Evolutionary conservation across 1,139 yeast species (phyloP).

Genomic region (Saccharomyces hybrid): DNA sequence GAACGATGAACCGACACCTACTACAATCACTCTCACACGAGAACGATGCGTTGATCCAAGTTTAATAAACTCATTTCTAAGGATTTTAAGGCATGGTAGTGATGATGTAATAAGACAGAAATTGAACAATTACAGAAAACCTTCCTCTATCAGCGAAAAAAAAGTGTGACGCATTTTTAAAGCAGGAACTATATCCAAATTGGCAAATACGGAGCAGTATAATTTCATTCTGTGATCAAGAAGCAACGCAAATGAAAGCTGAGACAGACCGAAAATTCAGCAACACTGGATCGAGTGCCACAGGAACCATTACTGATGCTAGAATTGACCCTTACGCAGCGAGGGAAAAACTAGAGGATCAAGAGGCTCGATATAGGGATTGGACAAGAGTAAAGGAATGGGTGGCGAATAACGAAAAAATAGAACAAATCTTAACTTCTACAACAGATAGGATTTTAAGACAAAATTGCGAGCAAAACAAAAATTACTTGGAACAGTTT

Average conservation of each 20-base stretch:
- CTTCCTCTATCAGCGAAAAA: slow-evolving; percentile 1
- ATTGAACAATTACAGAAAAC: slow-evolving; percentile 30
- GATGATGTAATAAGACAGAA: slow-evolving; percentile 40
- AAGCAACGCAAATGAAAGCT: slow-evolving; percentile 24
- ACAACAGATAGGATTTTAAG: slow-evolving; percentile 33
- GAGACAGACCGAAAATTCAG: slow-evolving; percentile 22
- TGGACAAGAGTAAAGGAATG: slow-evolving; percentile 31
- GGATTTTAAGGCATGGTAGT: slow-evolving; percentile 36
- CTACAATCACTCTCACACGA: slow-evolving; percentile 23
- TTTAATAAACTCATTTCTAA: slow-evolving; percentile 37
- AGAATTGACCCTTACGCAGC: slow-evolving; percentile 43
- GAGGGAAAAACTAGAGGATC: slow-evolving; percentile 31
- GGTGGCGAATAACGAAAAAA: slow-evolving; percentile 34
- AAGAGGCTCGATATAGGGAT: slow-evolving; percentile 26
- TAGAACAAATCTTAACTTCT: slow-evolving; percentile 37
- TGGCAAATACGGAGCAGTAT: slow-evolving; percentile 37
- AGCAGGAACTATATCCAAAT: slow-evolving; percentile 35
- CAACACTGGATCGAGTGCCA: slow-evolving; percentile 8
- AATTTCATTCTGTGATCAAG: slow-evolving; percentile 35
- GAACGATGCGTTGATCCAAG: slow-evolving; percentile 36
- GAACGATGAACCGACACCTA: slow-evolving; percentile 14
- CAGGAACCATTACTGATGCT: slow-evolving; percentile 20
- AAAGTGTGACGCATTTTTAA: slow-evolving; percentile 32
- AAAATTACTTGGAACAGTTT: slow-evolving; percentile 24
- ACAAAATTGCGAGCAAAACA: slow-evolving; percentile 34